Conservation (phyloP, 306 rosid genomes). For the Nissolia schottii region DNA sequence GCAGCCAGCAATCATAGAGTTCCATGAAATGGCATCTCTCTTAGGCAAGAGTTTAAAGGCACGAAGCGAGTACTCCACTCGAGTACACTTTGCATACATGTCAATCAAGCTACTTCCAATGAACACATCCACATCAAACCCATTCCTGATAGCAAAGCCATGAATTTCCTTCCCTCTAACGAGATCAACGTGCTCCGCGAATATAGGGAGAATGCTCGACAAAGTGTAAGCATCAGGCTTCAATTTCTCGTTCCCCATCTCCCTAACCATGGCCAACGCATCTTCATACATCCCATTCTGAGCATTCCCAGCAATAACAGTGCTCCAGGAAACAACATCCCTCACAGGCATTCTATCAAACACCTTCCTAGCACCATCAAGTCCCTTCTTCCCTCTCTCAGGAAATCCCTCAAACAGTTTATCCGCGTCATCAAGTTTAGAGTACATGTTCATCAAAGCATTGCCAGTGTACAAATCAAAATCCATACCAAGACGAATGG, state of each 20-base stretch:
- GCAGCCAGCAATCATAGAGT: conserved; percentile 78
- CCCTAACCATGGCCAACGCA: conserved; percentile 54
- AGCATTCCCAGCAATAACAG: conserved; percentile 65
- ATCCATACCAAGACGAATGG: conserved; percentile 48
- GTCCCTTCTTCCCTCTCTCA: background rate
- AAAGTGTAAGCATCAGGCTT: conserved; percentile 72
- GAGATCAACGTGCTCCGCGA: conserved; percentile 59
- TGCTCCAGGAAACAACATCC: conserved; percentile 91
- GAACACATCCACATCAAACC: conserved; percentile 60
- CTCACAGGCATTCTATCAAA: conserved; percentile 60
- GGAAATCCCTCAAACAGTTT: conserved; percentile 37
- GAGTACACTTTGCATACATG: conserved; percentile 83
- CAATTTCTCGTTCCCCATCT: conserved; percentile 51
- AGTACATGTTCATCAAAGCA: conserved; percentile 72
- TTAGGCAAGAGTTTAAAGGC: conserved; percentile 45
- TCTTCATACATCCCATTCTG: conserved; percentile 58
- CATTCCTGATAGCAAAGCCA: conserved; percentile 60
- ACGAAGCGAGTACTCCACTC: conserved; percentile 36
- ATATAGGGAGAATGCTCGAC: conserved; percentile 76
- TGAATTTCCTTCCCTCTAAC: conserved; percentile 83
- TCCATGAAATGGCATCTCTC: conserved; percentile 71
- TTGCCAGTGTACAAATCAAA: conserved; percentile 67
- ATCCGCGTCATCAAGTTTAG: conserved; percentile 39
- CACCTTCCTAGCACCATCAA: conserved; percentile 44
- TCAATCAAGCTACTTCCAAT: conserved; percentile 81